Conservation (phyloP, 2,329 filamentous ascomycete genomes). For the Pseudogymnoascus sp. region DNA sequence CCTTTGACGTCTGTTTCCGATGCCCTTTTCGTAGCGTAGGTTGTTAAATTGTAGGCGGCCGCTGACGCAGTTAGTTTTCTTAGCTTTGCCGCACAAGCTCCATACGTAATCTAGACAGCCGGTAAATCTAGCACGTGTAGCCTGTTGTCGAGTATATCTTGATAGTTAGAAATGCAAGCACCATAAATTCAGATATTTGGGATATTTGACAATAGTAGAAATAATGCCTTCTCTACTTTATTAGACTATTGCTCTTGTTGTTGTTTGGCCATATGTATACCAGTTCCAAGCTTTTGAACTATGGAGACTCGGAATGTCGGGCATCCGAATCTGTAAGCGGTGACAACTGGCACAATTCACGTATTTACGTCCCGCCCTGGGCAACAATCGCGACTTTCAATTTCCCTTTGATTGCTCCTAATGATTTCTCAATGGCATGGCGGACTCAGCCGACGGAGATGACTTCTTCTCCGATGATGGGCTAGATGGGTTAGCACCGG, state of each 20-base stretch:
- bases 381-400: neutral
- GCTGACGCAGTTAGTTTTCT: slow-evolving; percentile 8
- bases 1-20: slow-evolving; percentile 3
- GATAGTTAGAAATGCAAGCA: neutral
- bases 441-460: slow-evolving; percentile 32
- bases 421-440: slow-evolving; percentile 33
- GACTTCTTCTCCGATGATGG: slow-evolving; percentile 58
- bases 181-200: neutral
- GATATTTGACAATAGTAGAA: neutral
- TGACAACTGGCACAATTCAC: neutral
- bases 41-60: slow-evolving; percentile 5
- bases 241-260: neutral
- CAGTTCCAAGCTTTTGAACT: neutral
- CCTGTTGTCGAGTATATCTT: neutral
- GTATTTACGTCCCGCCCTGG: slow-evolving; percentile 1
- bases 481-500: slow-evolving; percentile 52
- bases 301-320: neutral
- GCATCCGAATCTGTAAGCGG: slow-evolving; percentile 1
- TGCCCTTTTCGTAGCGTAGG: slow-evolving; percentile 6
- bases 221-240: neutral
- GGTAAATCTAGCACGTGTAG: neutral
- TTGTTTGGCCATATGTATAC: neutral
- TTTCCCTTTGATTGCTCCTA: neutral
- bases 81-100: slow-evolving; percentile 8
- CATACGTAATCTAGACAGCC: slow-evolving; percentile 3